These are phyloP conservation scores for Hygrophoropsis aurantiaca DNA, from an alignment of 768 basidiomycete genomes.

Conservation along the genomic window DNA sequence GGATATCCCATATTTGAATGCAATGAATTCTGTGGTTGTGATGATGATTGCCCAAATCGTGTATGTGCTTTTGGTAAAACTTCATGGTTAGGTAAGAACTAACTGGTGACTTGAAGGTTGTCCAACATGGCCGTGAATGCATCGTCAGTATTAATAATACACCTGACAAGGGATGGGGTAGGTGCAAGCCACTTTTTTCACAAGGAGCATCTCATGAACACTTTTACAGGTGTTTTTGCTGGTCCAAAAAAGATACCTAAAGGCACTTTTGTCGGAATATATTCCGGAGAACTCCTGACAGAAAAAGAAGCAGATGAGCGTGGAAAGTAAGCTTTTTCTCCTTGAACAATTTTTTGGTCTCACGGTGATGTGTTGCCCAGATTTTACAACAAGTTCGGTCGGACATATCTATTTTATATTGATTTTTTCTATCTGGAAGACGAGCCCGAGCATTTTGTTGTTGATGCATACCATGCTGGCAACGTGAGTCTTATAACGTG, in stretches of 20 bases:
- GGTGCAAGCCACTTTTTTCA: constrained; percentile 8
- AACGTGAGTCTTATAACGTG: constrained; percentile 53
- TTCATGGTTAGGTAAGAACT: not conserved
- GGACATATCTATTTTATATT: constrained; percentile 81
- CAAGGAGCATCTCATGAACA: not conserved
- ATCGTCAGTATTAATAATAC: constrained; percentile 71
- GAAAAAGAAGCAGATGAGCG: constrained; percentile 66
- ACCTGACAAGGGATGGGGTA: constrained; percentile 82
- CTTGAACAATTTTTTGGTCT: not conserved
- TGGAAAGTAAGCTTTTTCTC: constrained; percentile 52
- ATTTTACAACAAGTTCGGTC: constrained; percentile 69
- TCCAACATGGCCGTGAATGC: constrained; percentile 74
- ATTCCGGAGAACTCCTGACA: constrained; percentile 79
- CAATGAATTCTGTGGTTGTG: constrained; percentile 78
- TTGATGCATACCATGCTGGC: constrained; percentile 88
- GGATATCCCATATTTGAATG: constrained; percentile 82
- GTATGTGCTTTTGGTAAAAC: constrained; percentile 41
- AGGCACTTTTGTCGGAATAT: constrained; percentile 79
- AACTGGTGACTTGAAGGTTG: constrained; percentile 51
- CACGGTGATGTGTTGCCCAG: constrained; percentile 33
- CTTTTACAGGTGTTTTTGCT: constrained; percentile 64
- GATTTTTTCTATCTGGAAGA: constrained; percentile 69
- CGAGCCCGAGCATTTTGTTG: constrained; percentile 46
- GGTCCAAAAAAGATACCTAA: constrained; percentile 59
- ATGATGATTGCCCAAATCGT: constrained; percentile 78